These are phyloP conservation scores for Vitis hybrid DNA, from an alignment of 177 flowering plant species.

Conservation along the genomic window DNA sequence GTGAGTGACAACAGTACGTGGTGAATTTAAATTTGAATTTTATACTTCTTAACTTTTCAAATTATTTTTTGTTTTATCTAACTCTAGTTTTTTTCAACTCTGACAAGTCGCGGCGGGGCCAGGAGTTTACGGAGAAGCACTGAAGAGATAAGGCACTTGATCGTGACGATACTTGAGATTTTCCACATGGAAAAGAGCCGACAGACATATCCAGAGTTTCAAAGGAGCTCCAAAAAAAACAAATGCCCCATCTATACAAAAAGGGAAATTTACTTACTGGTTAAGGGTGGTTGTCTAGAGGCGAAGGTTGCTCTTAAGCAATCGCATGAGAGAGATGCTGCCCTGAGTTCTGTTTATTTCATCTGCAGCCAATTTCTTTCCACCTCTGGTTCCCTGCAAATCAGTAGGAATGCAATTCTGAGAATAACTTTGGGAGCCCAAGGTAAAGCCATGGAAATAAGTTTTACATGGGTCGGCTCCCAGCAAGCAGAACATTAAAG, in stretches of 20 bases:
- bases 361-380: slow-evolving; percentile 33
- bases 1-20: too few relatives aligned
- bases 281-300: slow-evolving; percentile 8
- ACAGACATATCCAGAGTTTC: too few relatives aligned
- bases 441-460: not conserved
- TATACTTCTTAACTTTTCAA: too few relatives aligned
- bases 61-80: too few relatives aligned
- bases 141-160: not conserved
- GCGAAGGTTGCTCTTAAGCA: slow-evolving; percentile 43
- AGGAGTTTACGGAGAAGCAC: too few relatives aligned
- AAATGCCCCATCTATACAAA: not conserved
- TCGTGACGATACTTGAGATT: too few relatives aligned
- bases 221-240: not conserved
- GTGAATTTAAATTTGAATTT: too few relatives aligned
- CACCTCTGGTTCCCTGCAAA: slow-evolving; percentile 47
- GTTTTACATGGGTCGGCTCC: too few relatives aligned
- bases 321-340: slow-evolving; percentile 44
- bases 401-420: not conserved
- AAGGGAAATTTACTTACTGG: not conserved
- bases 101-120: too few relatives aligned
- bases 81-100: too few relatives aligned
- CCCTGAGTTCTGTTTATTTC: slow-evolving; percentile 50
- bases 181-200: too few relatives aligned
- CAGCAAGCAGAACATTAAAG: too few relatives aligned
- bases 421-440: not conserved